phyloP scores from a whole-genome alignment of 805 yeast genomes.

The Sugiyamaella americana region DNA sequence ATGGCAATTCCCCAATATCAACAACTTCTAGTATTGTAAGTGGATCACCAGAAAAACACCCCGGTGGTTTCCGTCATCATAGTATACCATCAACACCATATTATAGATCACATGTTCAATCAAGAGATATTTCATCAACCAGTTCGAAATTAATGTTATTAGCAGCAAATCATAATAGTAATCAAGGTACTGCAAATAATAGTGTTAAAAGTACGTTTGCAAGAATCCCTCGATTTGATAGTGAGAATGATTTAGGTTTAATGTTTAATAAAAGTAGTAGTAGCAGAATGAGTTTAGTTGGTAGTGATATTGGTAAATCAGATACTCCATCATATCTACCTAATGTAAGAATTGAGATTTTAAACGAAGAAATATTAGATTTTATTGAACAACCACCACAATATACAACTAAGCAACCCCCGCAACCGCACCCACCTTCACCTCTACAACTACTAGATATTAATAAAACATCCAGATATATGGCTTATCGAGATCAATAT shows the following conservation, averaged over 20 bases:
- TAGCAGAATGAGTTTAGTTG: slow-evolving; percentile 13
- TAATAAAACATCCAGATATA: slow-evolving; percentile 34
- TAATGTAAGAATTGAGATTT: slow-evolving; percentile 41
- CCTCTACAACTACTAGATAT: neutral
- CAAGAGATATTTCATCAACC: slow-evolving; percentile 2
- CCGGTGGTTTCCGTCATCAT: slow-evolving; percentile 1
- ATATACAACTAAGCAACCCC: neutral
- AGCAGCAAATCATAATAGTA: neutral
- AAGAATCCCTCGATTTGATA: slow-evolving; percentile 5
- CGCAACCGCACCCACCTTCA: neutral
- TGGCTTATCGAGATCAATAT: slow-evolving; percentile 55
- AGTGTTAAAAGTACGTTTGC: slow-evolving; percentile 1
- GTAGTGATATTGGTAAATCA: slow-evolving; percentile 24
- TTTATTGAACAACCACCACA: slow-evolving; percentile 23
- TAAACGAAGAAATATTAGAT: slow-evolving; percentile 41
- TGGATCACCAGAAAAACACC: slow-evolving; percentile 33
- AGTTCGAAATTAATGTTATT: neutral
- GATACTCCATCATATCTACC: slow-evolving; percentile 11
- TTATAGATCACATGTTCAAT: neutral
- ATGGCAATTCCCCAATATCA: slow-evolving; percentile 12
- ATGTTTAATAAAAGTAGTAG: slow-evolving; percentile 22
- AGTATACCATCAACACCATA: neutral
- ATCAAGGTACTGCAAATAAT: slow-evolving; percentile 6
- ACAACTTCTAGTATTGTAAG: slow-evolving; percentile 40
- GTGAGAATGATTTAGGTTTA: slow-evolving; percentile 16